Evolutionary conservation across 2,329 filamentous ascomycete species (phyloP).

Genomic region (Neonectria coccinea): DNA sequence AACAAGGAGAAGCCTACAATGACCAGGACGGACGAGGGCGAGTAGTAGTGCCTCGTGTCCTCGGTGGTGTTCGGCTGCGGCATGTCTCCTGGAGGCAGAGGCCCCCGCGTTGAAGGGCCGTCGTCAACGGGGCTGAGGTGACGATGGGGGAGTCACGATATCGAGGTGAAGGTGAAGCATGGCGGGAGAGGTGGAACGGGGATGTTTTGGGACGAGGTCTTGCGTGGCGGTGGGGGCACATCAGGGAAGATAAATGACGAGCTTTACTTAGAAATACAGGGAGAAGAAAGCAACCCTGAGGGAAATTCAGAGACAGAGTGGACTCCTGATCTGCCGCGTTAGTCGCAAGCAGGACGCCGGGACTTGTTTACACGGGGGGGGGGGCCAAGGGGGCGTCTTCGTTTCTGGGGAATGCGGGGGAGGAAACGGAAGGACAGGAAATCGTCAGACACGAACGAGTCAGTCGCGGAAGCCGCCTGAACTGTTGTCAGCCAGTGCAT

Average conservation of each 20-base stretch:
- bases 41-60: not conserved
- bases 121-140: not conserved
- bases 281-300: not conserved
- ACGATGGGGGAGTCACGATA: not conserved
- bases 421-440: not conserved
- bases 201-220: not conserved
- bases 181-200: not conserved
- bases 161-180: not conserved
- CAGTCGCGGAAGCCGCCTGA: not conserved
- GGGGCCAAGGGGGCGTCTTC: too few relatives aligned
- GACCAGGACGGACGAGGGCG: slow-evolving; percentile 24
- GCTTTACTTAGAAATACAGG: not conserved
- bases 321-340: not conserved
- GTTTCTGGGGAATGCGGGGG: slow-evolving; percentile 7
- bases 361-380: too few relatives aligned
- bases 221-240: not conserved
- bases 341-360: not conserved
- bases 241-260: not conserved
- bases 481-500: not conserved
- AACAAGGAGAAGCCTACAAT: slow-evolving; percentile 4
- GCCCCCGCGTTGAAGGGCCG: not conserved
- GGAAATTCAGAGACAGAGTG: not conserved
- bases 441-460: not conserved
- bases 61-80: not conserved
- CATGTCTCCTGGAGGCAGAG: not conserved